Conservation (phyloP, 208 protist genomes). For the Trypanosoma mega region DNA sequence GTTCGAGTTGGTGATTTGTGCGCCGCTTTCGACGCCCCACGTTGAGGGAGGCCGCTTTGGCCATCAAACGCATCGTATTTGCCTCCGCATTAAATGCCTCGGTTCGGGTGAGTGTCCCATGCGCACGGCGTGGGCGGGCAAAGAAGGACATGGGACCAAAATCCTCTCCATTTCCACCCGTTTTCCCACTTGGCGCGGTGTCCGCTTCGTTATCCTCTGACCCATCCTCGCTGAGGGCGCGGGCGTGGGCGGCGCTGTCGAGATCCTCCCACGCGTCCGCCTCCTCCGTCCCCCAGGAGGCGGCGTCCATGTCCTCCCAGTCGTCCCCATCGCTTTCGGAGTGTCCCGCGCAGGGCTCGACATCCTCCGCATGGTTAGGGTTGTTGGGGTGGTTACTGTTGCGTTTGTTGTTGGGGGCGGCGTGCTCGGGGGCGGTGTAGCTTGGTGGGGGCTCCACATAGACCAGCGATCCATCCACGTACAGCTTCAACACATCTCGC, state of each 20-base stretch:
- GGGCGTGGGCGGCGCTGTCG: conserved; percentile 40
- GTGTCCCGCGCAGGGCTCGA: background rate
- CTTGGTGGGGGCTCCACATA: conserved; percentile 84
- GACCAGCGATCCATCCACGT: conserved; percentile 83
- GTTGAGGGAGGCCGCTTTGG: conserved; percentile 26
- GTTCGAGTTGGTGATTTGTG: conserved; percentile 81
- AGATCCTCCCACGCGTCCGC: conserved; percentile 72
- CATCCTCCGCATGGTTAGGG: conserved; percentile 6
- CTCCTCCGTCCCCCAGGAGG: conserved; percentile 36
- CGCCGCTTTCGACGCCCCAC: conserved; percentile 42
- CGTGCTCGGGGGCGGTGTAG: conserved; percentile 37
- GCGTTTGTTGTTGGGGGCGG: conserved; percentile 24
- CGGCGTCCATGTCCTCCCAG: conserved; percentile 46
- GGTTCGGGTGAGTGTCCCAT: conserved; percentile 44
- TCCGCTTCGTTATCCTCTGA: conserved; percentile 31
- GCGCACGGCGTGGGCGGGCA: conserved; percentile 43
- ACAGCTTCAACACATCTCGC: conserved; percentile 96
- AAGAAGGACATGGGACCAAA: conserved; percentile 76
- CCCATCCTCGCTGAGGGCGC: conserved; percentile 41
- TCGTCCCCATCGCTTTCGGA: conserved; percentile 26
- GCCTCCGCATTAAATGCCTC: conserved; percentile 80
- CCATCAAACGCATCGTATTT: conserved; percentile 48
- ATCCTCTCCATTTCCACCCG: too few species aligned
- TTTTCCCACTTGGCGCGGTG: too few species aligned
- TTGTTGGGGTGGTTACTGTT: conserved; percentile 1